phyloP scores from a whole-genome alignment of 2,329 filamentous ascomycete species.

The Talaromyces sp. region DNA sequence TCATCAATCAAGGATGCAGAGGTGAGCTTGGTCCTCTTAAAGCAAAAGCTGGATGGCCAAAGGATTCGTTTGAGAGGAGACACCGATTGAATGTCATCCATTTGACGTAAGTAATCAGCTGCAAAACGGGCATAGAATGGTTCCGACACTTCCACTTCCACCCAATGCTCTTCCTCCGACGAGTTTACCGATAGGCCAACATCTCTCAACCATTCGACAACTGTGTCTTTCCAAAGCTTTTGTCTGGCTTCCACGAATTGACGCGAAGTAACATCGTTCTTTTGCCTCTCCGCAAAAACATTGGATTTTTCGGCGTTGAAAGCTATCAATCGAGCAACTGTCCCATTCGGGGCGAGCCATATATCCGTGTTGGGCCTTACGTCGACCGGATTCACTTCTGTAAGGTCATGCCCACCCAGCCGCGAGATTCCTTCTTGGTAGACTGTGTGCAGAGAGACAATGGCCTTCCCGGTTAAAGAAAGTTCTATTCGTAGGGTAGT shows the following conservation, averaged over 20 bases:
- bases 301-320: slow-evolving; percentile 18
- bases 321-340: slow-evolving; percentile 29
- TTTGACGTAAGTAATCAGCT: slow-evolving; percentile 26
- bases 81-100: slow-evolving; percentile 21
- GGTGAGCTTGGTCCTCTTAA: slow-evolving; percentile 26
- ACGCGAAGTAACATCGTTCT: slow-evolving; percentile 11
- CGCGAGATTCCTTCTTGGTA: slow-evolving; percentile 31
- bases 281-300: slow-evolving; percentile 18
- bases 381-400: slow-evolving; percentile 14
- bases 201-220: slow-evolving; percentile 32
- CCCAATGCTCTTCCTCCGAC: slow-evolving; percentile 30
- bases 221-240: slow-evolving; percentile 32
- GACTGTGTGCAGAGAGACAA: slow-evolving; percentile 31
- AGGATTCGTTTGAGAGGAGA: slow-evolving; percentile 36
- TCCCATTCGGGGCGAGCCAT: slow-evolving; percentile 37
- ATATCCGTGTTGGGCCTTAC: slow-evolving; percentile 27
- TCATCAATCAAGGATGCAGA: slow-evolving; percentile 12
- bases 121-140: slow-evolving; percentile 34
- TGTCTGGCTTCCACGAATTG: slow-evolving; percentile 14
- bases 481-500: slow-evolving; percentile 35
- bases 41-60: slow-evolving; percentile 42
- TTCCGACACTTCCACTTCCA: slow-evolving; percentile 38
- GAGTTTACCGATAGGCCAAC: slow-evolving; percentile 29
- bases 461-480: slow-evolving; percentile 30
- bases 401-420: slow-evolving; percentile 20